Percentiles rank a stretch among this genome's conserved stretches.
phyloP scores from a whole-genome alignment of 163 green algal species.

The Volvox carteri region DNA sequence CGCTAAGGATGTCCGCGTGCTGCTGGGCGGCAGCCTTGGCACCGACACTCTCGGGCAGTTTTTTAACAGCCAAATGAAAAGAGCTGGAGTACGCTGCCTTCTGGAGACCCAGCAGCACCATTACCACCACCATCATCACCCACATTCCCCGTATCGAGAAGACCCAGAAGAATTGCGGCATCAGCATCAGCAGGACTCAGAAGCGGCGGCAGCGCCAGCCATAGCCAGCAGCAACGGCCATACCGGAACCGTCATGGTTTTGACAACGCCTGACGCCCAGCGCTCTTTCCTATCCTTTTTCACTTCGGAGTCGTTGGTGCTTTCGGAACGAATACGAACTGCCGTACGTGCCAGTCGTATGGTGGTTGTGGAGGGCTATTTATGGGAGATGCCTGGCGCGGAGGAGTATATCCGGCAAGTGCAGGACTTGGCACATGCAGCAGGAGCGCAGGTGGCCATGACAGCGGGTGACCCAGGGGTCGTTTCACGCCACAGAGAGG shows the following conservation, averaged over 20 bases:
- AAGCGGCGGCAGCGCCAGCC: background rate
- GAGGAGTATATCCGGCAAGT: conserved; percentile 66
- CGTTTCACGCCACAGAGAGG: conserved; percentile 77
- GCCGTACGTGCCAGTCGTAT: conserved; percentile 67
- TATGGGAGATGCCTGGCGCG: conserved; percentile 89
- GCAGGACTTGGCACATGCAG: conserved; percentile 67
- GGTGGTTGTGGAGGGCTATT: conserved; percentile 89
- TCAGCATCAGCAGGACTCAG: background rate
- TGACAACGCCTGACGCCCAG: conserved; percentile 94
- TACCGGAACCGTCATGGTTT: conserved; percentile 93
- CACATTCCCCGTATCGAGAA: background rate
- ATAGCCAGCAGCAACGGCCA: background rate
- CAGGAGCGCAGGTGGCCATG: conserved; percentile 85
- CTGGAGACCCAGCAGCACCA: conserved; percentile 31
- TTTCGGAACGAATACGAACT: conserved; percentile 59
- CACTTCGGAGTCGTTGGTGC: conserved; percentile 60
- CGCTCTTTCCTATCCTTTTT: conserved; percentile 93
- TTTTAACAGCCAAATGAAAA: conserved; percentile 64
- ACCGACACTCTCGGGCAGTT: conserved; percentile 82
- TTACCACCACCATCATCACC: background rate
- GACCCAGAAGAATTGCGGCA: background rate
- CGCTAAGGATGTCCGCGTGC: conserved; percentile 71
- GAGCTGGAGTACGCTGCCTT: conserved; percentile 35
- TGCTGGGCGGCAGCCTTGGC: conserved; percentile 73
- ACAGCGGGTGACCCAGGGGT: conserved; percentile 91